Evolutionary conservation across 2,329 filamentous ascomycete species (phyloP), one percentile per base, ranked within the genome.

Genomic region (Colletotrichum sp.): DNA sequence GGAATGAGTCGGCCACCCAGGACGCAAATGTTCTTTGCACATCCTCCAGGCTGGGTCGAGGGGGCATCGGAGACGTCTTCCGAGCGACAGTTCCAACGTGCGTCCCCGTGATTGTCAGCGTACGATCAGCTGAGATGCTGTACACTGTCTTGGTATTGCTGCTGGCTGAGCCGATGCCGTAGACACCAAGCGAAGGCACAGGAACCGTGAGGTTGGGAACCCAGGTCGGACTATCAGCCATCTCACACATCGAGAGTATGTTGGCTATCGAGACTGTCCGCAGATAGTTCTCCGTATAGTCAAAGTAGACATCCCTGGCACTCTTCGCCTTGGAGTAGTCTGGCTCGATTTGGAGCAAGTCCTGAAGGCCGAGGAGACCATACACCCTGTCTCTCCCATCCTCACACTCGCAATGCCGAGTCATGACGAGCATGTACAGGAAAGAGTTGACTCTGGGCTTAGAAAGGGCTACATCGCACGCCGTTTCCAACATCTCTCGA

Each of bases 321-420:
- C 13, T 18, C 55, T 59, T 59, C 0, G 13, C 10, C 0, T 49
- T 0, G n/a, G 44, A 49, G 26, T 66, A 66, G 63, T 66, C 63
- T n/a, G 63, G 63, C 0, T 32, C 0, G 7, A 66, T 52, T 3
- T 30, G 8, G 1, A 52, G 16, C 12, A 18, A 12, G 0, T 28
- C 21, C 12, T 24, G 36, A 0, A 66, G 8, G 24, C 63, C 39
- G 4, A 52, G 16, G 6, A 66, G 28, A 24, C 63, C 63, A 36
- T 66, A 66, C 8, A 66, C 28, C 24, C 26, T 52, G 36, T 52
- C 63, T 4, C 63, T 12, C 39, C 24, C 36, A 13, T 66, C 63
- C 3, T 39, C 24, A 2, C 63, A 66, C 18, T 66, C 36, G 9
- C 36, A 52, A 8, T 28, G 24, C 10, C 44, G 44, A 0, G 44